Base-by-base conservation (phyloP, 148 eudicot genomes). In the Rhododendron ovatum region DNA sequence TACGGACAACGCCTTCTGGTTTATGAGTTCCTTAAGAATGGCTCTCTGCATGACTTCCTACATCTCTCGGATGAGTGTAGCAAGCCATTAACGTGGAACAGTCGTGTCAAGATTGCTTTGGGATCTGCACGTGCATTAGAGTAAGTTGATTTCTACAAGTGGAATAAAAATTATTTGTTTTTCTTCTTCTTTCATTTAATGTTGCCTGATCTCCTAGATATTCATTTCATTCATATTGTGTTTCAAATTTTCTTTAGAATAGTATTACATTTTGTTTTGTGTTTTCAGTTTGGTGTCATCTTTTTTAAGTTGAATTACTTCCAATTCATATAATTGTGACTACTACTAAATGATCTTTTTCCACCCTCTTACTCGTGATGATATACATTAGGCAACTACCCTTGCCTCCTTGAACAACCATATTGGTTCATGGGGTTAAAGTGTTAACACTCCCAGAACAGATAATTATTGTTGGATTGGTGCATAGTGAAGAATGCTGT, bases 111-210 rank as follows among this genome's bases (percentile, higher is more conserved):
- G 91, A 94, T 97, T 90, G 98, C 99, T 85, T 89, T 97, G 86
- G 99, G 99, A 78, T 92, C 95, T 88, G 98, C 99, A 90, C 95
- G 98, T 87, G 98, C 98, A 84, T 91, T 97, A 61, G 99, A 97
- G 99, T 97, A 92, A 94, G 99, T 95, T 74, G 30, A 74, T 75
- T 51, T 78, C 39, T 51, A 43, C 30, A 41, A 28, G 47, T 35
- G 77, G 33, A 30, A 55, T 43, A 73, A 2, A 39, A 81, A 53
- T 37, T 6, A 53, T 84, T 83, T 69, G 28, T 30, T 10, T 73
- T 67, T 48, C 59, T 18, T 22, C 61, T 43, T 73, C 63, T 28
- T 83, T 48, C 33, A 45, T 47, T 18, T 28, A 24, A 12, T 24
- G 37, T 73, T 80, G 30, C 43, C 28, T 17, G 41, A 33, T 57